phyloP scores from a whole-genome alignment of 2,329 filamentous ascomycete species.

The Xylaria sp. region DNA sequence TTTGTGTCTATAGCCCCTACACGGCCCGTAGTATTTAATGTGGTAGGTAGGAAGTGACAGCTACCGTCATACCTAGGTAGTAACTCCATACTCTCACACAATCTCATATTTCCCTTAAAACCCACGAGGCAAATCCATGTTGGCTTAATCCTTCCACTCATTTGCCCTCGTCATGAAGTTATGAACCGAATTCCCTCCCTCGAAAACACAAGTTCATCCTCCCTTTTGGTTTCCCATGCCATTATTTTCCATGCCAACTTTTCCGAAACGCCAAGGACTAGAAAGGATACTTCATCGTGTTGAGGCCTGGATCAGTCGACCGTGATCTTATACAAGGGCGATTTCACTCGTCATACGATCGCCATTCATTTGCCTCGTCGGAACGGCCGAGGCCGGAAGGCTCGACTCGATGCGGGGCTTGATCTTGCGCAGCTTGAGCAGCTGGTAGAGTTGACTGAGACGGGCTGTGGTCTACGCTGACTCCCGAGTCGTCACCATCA shows the following conservation, averaged over 20 bases:
- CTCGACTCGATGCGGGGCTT: conserved; percentile 28
- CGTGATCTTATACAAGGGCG: no score
- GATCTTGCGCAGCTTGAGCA: conserved; percentile 29
- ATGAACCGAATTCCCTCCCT: not conserved
- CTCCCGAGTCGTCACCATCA: conserved; percentile 32
- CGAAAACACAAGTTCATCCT: not conserved
- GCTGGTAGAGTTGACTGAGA: conserved; percentile 26
- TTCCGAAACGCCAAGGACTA: not conserved
- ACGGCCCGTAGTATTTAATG: not conserved
- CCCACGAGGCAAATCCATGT: not conserved
- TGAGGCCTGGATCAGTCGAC: not conserved
- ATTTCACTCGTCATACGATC: conserved; percentile 16
- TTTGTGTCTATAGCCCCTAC: not conserved
- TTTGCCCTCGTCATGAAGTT: not conserved
- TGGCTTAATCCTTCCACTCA: not conserved
- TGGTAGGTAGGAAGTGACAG: not conserved
- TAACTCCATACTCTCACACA: not conserved
- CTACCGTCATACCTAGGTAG: no score
- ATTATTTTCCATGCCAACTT: not conserved
- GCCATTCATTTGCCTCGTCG: conserved; percentile 36
- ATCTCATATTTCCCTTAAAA: not conserved
- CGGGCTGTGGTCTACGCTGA: conserved; percentile 3
- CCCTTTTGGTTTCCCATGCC: not conserved
- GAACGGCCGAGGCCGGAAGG: conserved; percentile 32
- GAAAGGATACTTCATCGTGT: not conserved